phyloP scores from a whole-genome alignment of 768 basidiomycete genomes.

The Lyophyllum semitale region DNA sequence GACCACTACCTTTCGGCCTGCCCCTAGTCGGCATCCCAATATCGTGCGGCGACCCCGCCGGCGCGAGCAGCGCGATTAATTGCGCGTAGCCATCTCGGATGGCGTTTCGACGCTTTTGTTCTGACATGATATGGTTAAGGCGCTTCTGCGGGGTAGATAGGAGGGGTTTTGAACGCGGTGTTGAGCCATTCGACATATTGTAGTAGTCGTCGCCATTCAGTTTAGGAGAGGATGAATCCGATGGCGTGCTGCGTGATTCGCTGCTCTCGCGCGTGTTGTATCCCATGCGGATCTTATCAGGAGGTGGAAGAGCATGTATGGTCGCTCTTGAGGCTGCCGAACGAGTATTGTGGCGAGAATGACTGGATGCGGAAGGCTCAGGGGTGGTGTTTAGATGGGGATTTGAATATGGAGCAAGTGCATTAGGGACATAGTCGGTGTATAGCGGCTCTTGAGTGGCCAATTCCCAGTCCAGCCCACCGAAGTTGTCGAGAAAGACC shows the following conservation, averaged over 20 bases:
- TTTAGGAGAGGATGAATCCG: conserved; percentile 29
- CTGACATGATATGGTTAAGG: conserved; percentile 92
- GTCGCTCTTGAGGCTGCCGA: conserved; percentile 24
- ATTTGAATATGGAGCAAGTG: conserved; percentile 45
- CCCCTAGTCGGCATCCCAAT: conserved; percentile 79
- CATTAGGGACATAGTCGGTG: conserved; percentile 26
- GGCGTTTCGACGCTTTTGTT: conserved; percentile 90
- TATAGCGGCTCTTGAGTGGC: conserved; percentile 36
- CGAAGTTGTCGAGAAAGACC: conserved; percentile 82
- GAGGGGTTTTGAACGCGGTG: conserved; percentile 56
- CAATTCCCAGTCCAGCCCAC: conserved; percentile 59
- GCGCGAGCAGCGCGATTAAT: conserved; percentile 77
- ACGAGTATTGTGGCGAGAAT: conserved; percentile 31
- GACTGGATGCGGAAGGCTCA: conserved; percentile 40
- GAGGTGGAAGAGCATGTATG: conserved; percentile 20
- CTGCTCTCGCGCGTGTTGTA: conserved; percentile 22
- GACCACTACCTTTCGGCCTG: conserved; percentile 78
- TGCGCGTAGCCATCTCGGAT: conserved; percentile 91
- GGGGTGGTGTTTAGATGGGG: conserved; percentile 47
- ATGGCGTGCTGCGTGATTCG: conserved; percentile 26
- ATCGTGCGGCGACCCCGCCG: conserved; percentile 67
- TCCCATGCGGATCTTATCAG: conserved; percentile 19
- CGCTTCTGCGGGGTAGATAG: conserved; percentile 86
- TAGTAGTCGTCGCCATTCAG: conserved; percentile 5
- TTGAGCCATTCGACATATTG: conserved; percentile 10